Base-by-base conservation (phyloP, 257 asterid genomes). In the Primulina huaijiensis region DNA sequence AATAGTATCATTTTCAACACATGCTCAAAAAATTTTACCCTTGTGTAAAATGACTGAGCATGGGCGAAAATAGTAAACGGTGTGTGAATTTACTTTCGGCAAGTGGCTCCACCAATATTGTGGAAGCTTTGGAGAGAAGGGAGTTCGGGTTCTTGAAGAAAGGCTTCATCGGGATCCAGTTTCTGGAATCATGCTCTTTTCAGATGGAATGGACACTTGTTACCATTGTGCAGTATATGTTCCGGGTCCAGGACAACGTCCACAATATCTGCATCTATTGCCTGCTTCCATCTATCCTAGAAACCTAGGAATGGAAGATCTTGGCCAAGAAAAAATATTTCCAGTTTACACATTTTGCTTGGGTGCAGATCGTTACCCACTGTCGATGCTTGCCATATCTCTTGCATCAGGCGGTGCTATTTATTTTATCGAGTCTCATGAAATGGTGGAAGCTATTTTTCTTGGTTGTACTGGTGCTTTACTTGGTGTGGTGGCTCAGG, bases 331-430 rank as follows among this genome's bases (percentile, higher is more conserved):
- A 14, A 65, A 16, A 33, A 69, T 61, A 0, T 57, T 76, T 67
- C 79, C 84, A 0, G 79, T 79, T 58, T 74, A 79, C 20, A 60
- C 83, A 23, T 76, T 79, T 14, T 78, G 83, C 1, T 79, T 79
- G 52, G 81, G 81, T 4, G n/a, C 72, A 7, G 79, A 80, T 43
- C 81, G 76, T 6, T 79, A 80, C 33, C 74, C 81, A 12, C 33
- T 69, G 2, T 50, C 78, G 7, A 72, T 80, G 75, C 79, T 76
- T 4, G 74, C 69, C 0, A 80, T 76, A 17, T 69, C 84, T 0
- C 79, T 76, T 63, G 69, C 73, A 19, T 79, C 84, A 2, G 78
- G 72, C 0, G 84, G 81, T 11, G 61, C 77, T 37, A 76, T 80
- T 29, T 80, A 79, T 8, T 76, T 76, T 68, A 65, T 80, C 2